These are phyloP conservation scores for Penicillium maclennaniae DNA, from an alignment of 495 filamentous ascomycete species.

Conservation along the genomic window DNA sequence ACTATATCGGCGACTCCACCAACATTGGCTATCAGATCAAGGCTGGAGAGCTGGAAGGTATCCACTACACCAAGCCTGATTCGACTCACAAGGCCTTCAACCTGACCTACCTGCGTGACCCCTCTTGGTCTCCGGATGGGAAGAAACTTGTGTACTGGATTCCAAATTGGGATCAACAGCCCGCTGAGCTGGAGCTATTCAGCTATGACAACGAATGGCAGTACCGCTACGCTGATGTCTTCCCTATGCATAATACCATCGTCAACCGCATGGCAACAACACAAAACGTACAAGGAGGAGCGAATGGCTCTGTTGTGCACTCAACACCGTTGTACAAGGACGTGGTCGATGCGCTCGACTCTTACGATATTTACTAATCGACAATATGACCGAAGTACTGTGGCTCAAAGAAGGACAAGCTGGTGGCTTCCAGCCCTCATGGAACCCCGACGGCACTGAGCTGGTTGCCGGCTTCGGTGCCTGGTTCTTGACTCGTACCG, in stretches of 20 bases:
- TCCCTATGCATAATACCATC: conserved; percentile 1
- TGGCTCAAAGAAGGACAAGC: conserved; percentile 2
- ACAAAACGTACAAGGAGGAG: background rate
- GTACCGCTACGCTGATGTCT: conserved; percentile 14
- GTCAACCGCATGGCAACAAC: background rate
- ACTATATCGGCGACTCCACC: background rate
- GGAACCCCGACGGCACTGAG: conserved; percentile 11
- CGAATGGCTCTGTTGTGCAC: background rate
- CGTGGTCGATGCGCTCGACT: background rate
- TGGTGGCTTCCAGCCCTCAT: conserved; percentile 13
- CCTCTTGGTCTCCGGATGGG: conserved; percentile 26
- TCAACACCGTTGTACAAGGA: background rate
- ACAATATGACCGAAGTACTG: background rate
- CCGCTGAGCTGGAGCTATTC: conserved; percentile 2
- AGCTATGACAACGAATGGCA: conserved; percentile 12
- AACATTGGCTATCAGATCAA: background rate
- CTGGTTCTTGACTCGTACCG: conserved; percentile 10
- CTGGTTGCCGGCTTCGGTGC: conserved; percentile 8
- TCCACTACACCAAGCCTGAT: conserved; percentile 1
- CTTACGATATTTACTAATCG: background rate
- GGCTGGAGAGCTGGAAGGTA: background rate
- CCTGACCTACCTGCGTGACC: conserved; percentile 5
- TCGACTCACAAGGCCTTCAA: conserved; percentile 15
- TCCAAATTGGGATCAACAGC: background rate
- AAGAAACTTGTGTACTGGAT: conserved; percentile 9